phyloP scores from a whole-genome alignment of 2,329 filamentous ascomycete species.

The Penicillium occitanis region DNA sequence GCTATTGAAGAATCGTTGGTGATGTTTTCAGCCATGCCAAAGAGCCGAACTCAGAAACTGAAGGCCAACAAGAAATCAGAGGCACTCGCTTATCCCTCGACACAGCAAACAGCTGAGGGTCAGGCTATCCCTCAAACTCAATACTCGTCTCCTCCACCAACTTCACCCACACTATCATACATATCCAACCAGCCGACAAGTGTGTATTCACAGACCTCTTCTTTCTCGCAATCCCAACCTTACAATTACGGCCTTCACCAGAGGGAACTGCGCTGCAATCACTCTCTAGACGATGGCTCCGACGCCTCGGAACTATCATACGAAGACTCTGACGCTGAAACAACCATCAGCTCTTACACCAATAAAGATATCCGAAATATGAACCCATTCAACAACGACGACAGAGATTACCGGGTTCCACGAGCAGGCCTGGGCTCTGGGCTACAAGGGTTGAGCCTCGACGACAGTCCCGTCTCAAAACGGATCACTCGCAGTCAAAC shows the following conservation, averaged over 20 bases:
- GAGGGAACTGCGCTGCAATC: slow-evolving; percentile 22
- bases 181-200: not conserved
- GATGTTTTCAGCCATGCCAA: slow-evolving; percentile 26
- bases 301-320: slow-evolving; percentile 33
- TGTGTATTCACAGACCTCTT: not conserved
- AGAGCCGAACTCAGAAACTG: slow-evolving; percentile 2
- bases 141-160: slow-evolving; percentile 1
- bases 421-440: slow-evolving; percentile 17
- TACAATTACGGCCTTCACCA: not conserved
- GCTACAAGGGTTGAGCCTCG: slow-evolving; percentile 21
- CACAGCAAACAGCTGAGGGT: not conserved
- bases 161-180: slow-evolving; percentile 7
- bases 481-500: slow-evolving; percentile 19
- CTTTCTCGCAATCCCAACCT: slow-evolving; percentile 11
- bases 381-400: slow-evolving; percentile 39
- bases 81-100: not conserved
- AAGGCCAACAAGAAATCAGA: not conserved
- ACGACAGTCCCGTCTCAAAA: slow-evolving; percentile 14
- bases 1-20: slow-evolving; percentile 39
- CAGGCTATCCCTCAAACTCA: not conserved
- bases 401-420: not conserved
- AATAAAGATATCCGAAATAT: slow-evolving; percentile 38
- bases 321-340: slow-evolving; percentile 40
- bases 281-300: slow-evolving; percentile 29
- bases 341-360: slow-evolving; percentile 28